Conservation (phyloP, 2,329 filamentous ascomycete genomes). For the Cucurbitaria berberidis region DNA sequence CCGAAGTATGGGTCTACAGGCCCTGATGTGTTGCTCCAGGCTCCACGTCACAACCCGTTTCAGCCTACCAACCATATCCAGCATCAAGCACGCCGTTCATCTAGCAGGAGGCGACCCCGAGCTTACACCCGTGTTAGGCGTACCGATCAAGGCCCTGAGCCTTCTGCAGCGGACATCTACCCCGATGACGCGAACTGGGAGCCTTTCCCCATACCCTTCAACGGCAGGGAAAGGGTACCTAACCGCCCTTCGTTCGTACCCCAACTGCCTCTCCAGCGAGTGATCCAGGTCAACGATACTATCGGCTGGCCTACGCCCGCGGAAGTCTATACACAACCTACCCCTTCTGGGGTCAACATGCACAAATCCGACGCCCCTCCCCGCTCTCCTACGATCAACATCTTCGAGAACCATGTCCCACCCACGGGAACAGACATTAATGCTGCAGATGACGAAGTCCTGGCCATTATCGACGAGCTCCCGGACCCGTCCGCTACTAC, state of each 20-base stretch:
- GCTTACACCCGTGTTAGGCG: slow-evolving; percentile 26
- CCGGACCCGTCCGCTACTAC: slow-evolving; percentile 10
- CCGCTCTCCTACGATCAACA: neutral
- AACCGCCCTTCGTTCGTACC: neutral
- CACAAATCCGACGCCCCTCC: neutral
- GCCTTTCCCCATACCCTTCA: neutral
- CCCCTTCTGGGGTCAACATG: neutral
- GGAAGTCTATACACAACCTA: slow-evolving; percentile 13
- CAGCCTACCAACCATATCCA: slow-evolving; percentile 1
- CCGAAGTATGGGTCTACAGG: neutral
- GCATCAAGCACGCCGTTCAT: slow-evolving; percentile 6
- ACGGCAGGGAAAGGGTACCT: neutral
- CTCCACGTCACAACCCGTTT: slow-evolving; percentile 2
- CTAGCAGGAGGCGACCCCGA: slow-evolving; percentile 4
- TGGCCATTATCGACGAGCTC: slow-evolving; percentile 13
- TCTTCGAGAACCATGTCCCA: slow-evolving; percentile 1
- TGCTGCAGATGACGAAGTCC: slow-evolving; percentile 18
- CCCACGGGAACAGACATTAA: slow-evolving; percentile 16
- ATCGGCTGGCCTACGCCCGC: slow-evolving; percentile 26
- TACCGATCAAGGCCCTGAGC: slow-evolving; percentile 37
- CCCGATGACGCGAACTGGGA: slow-evolving; percentile 34
- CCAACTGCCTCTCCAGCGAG: neutral
- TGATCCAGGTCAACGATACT: slow-evolving; percentile 4
- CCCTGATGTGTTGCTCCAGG: slow-evolving; percentile 1
- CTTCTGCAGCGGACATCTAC: slow-evolving; percentile 40